phyloP scores from a whole-genome alignment of 2,329 filamentous ascomycete species.

The Knoxdaviesia capensis region DNA sequence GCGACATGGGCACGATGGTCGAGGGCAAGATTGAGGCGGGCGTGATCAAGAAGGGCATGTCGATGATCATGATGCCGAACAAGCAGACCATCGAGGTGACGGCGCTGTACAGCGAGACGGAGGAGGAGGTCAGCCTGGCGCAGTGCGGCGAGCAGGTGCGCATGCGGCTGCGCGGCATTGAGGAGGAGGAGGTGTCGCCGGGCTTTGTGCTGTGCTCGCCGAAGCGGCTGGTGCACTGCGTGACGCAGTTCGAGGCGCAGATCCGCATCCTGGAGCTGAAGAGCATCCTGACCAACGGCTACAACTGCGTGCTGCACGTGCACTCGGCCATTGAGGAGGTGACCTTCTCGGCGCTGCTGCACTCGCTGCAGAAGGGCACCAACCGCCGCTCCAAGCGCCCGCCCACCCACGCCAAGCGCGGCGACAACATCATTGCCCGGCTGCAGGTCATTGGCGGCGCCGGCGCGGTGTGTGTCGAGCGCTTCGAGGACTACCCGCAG shows the following conservation, averaged over 20 bases:
- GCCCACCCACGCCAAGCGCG: conserved; percentile 72
- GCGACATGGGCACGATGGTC: conserved; percentile 91
- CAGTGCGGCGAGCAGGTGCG: conserved; percentile 92
- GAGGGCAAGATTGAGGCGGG: conserved; percentile 95
- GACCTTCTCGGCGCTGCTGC: conserved; percentile 69
- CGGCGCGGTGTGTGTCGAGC: conserved; percentile 78
- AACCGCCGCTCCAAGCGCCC: conserved; percentile 81
- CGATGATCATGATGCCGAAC: conserved; percentile 89
- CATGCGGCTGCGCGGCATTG: conserved; percentile 76
- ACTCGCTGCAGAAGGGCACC: conserved; percentile 92
- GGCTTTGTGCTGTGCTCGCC: conserved; percentile 93
- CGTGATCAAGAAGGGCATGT: conserved; percentile 76
- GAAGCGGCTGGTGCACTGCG: conserved; percentile 82
- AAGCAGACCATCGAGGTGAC: conserved; percentile 61
- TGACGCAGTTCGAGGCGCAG: conserved; percentile 81
- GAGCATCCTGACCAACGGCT: conserved; percentile 81
- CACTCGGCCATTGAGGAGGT: conserved; percentile 97
- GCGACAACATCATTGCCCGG: conserved; percentile 73
- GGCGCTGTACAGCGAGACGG: conserved; percentile 83
- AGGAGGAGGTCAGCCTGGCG: conserved; percentile 68
- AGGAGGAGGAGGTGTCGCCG: conserved; percentile 91
- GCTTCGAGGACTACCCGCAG: conserved; percentile 90
- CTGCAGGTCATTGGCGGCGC: conserved; percentile 73
- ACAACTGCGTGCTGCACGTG: conserved; percentile 95
- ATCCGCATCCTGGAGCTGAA: conserved; percentile 90